These are phyloP conservation scores for Polyplosphaeria fusca DNA, from an alignment of 495 filamentous ascomycete genomes.

Conservation along the genomic window DNA sequence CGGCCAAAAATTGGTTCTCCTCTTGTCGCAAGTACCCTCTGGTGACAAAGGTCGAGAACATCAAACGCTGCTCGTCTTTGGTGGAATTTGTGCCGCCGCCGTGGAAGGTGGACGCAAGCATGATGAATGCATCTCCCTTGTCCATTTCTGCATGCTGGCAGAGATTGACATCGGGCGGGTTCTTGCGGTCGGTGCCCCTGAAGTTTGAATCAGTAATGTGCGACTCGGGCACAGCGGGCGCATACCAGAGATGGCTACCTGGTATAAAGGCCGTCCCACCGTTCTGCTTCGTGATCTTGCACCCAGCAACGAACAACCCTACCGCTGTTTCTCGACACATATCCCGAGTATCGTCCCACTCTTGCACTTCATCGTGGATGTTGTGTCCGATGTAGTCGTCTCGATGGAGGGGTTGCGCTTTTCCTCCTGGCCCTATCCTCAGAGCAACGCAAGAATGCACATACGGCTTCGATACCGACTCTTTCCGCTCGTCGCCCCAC, in stretches of 20 bases:
- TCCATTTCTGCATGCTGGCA: conserved; percentile 16
- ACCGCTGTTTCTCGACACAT: neutral
- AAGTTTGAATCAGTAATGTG: neutral
- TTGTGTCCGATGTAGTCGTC: neutral
- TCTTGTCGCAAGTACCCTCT: conserved; percentile 12
- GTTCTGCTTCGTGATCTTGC: neutral
- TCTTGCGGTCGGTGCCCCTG: neutral
- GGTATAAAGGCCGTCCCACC: neutral
- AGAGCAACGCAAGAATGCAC: neutral
- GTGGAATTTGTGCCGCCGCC: conserved; percentile 22
- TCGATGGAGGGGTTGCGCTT: neutral
- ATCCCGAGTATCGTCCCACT: neutral
- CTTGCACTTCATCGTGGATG: neutral
- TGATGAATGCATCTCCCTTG: conserved; percentile 22
- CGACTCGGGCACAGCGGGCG: neutral
- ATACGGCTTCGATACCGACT: neutral
- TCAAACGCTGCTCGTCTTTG: conserved; percentile 10
- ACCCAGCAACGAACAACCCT: neutral
- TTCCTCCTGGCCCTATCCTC: neutral
- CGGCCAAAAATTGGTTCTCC: conserved; percentile 13
- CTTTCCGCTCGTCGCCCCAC: neutral
- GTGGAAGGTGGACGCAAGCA: conserved; percentile 22
- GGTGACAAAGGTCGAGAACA: conserved; percentile 9
- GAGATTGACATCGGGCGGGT: conserved; percentile 1
- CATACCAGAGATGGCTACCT: neutral